A percentile compares a stretch with the other conserved stretches of the same genome.
These are phyloP conservation scores for Fraxinus americana DNA, from an alignment of 257 asterid genomes.

Conservation along the genomic window DNA sequence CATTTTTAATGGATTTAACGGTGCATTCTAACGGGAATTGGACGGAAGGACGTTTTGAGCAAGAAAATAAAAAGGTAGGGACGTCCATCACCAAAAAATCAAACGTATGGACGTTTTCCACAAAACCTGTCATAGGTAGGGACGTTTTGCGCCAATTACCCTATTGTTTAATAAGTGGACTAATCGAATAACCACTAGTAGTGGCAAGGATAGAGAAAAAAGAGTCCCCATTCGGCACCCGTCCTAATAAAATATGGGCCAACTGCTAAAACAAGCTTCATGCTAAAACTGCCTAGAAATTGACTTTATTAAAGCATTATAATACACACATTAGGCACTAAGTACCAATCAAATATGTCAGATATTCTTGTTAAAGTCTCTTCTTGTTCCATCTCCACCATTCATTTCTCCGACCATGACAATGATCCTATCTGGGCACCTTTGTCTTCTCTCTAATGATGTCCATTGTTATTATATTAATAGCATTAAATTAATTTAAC, in stretches of 20 bases:
- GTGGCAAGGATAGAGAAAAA: not conserved
- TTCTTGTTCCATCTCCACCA: slow-evolving; percentile 32
- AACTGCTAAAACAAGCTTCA: not conserved
- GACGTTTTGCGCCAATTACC: too few species aligned
- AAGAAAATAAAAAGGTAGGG: too few species aligned
- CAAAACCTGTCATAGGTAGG: too few species aligned
- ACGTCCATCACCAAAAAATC: too few species aligned
- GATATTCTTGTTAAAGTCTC: slow-evolving; percentile 8
- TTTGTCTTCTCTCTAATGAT: slow-evolving; percentile 29
- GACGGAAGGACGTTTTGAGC: too few species aligned
- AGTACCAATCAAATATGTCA: slow-evolving; percentile 6
- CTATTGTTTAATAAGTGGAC: not conserved
- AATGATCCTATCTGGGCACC: slow-evolving; percentile 29
- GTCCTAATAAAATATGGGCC: not conserved
- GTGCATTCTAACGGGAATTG: too few species aligned
- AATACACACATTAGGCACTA: not conserved
- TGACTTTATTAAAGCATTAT: not conserved
- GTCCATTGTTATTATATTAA: slow-evolving; percentile 3
- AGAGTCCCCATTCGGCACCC: not conserved
- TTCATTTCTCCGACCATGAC: slow-evolving; percentile 31
- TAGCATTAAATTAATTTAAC: slow-evolving; percentile 14
- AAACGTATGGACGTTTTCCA: too few species aligned
- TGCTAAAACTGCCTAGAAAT: not conserved
- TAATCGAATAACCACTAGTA: not conserved
- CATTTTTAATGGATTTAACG: too few species aligned